Base-by-base conservation (phyloP, 1,284 basidiomycete species). In the Inonotus hispidus region DNA sequence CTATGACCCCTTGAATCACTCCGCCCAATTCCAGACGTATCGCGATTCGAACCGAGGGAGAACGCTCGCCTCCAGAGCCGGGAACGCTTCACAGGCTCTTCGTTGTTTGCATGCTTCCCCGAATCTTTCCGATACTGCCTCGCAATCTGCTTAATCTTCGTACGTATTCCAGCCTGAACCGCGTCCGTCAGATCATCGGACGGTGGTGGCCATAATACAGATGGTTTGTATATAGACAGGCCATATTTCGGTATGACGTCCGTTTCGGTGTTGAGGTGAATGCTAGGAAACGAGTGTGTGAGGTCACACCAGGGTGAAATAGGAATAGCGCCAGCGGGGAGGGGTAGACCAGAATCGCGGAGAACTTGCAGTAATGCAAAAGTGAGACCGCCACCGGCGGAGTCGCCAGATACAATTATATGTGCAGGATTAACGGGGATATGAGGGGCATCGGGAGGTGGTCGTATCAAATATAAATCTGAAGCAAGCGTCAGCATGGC, bases 221-320 rank as follows among this genome's bases (percentile, higher is more conserved):
- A 94, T 0, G 94, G 94, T 70, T 93, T 95, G 74, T 93, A 85
- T 52, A 86, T 74, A 2, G 84, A 87, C 3, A 92, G 72, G 1
- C 86, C 88, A 66, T 81, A 84, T 19, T 73, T 68, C 2, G 87
- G 87, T 56, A 95, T 83, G 53, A 95, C 79, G 68, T 94, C 90
- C 84, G 91, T 95, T 5, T 83, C 81, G 0, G 92, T 94, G 71
- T 98, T 98, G 53, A 81, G 77, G 68, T 92, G 80, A 50, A 97
- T 83, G 62, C 92, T 95, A 0, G 93, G 92, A 71, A 98, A 98
- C 0, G 91, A 95, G 72, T 99, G 96, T 0, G 93, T 95, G 54
- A 98, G 74, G 72, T 98, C 95, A 71, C 90, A 92, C 93, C 92
- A 96, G 0, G 94, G 93, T 32, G 91, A 93, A 64, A 96, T 88